These are phyloP conservation scores for Mycena pura DNA, from an alignment of 768 basidiomycete genomes.

Conservation along the genomic window DNA sequence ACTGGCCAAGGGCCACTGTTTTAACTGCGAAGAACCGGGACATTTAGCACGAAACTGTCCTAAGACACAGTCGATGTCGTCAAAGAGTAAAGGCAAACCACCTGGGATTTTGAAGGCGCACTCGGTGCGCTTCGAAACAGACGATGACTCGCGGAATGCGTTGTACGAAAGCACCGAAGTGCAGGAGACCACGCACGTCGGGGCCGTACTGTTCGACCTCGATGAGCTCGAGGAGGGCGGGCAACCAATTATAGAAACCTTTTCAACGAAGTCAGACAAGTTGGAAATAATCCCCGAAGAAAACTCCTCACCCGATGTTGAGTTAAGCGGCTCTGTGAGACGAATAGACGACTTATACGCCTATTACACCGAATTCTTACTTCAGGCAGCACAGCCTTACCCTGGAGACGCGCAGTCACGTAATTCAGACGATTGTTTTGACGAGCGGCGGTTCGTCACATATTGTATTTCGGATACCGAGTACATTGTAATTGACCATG, in stretches of 20 bases:
- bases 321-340: too few relatives aligned
- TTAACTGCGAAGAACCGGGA: slow-evolving; percentile 33
- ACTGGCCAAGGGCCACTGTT: slow-evolving; percentile 34
- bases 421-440: too few relatives aligned
- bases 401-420: too few relatives aligned
- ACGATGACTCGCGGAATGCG: background rate
- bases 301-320: too few relatives aligned
- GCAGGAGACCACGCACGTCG: background rate
- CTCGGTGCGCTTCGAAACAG: background rate
- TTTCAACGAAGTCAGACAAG: slow-evolving; percentile 25
- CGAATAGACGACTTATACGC: too few relatives aligned
- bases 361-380: too few relatives aligned
- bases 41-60: slow-evolving; percentile 30
- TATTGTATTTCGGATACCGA: too few relatives aligned
- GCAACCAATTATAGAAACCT: background rate
- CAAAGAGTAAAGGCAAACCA: slow-evolving; percentile 1
- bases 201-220: background rate
- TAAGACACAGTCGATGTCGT: background rate
- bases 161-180: slow-evolving; percentile 1
- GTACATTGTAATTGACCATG: too few relatives aligned
- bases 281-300: too few relatives aligned
- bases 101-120: background rate
- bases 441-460: too few relatives aligned
- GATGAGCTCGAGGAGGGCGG: slow-evolving; percentile 2
- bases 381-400: too few relatives aligned